Evolutionary conservation across 2,329 filamentous ascomycete species (phyloP).

Genomic region (Cladosporium phlei): DNA sequence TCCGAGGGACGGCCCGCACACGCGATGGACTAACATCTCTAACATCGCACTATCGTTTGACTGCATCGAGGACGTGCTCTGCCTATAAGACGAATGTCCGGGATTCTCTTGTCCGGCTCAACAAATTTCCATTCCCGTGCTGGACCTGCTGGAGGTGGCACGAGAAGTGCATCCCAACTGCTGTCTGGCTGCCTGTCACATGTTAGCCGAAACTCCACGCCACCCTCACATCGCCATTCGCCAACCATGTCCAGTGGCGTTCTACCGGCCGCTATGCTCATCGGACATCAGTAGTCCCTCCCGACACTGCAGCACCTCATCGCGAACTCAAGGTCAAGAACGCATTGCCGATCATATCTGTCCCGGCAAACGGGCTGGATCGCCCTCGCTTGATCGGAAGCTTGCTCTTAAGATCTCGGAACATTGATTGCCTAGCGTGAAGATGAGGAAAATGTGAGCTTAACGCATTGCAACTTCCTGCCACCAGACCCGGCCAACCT

Average conservation of each 20-base stretch:
- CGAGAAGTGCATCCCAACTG: constrained; percentile 8
- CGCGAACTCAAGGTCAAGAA: background rate
- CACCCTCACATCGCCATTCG: background rate
- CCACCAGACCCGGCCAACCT: no score
- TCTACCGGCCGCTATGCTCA: background rate
- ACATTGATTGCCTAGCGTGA: background rate
- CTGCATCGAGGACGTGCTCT: constrained; percentile 2
- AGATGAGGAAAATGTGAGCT: background rate
- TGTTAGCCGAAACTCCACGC: background rate
- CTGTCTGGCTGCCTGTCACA: no score
- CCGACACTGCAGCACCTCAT: background rate
- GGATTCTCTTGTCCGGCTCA: constrained; percentile 2
- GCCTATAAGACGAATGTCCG: constrained; percentile 5
- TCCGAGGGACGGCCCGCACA: background rate
- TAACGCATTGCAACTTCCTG: background rate
- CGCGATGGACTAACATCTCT: no score
- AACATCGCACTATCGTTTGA: constrained; percentile 5
- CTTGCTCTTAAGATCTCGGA: constrained; percentile 5
- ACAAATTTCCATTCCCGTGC: background rate
- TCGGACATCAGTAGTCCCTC: background rate
- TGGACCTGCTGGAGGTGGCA: background rate
- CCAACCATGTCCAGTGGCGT: no score
- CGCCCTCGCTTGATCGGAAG: constrained; percentile 4
- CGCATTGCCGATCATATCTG: background rate
- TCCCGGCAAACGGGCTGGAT: background rate